phyloP scores from a whole-genome alignment of 495 filamentous ascomycete genomes.

The Hyaloscypha variabilis region DNA sequence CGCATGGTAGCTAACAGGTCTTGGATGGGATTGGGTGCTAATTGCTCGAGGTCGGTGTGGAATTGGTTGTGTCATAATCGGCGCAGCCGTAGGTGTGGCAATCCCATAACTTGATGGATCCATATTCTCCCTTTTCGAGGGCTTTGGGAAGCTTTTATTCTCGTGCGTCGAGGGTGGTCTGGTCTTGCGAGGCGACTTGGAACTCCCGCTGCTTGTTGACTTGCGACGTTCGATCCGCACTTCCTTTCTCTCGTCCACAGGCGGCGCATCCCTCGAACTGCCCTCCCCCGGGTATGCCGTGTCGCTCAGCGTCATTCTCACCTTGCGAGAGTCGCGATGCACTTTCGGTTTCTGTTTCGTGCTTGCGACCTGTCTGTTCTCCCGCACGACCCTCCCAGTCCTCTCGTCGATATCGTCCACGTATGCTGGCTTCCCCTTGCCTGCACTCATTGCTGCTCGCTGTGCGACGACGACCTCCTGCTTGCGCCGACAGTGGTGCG shows the following conservation, averaged over 20 bases:
- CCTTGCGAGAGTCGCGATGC: background rate
- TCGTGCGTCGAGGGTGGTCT: constrained; percentile 26
- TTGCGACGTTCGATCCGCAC: constrained; percentile 19
- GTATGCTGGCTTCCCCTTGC: constrained; percentile 35
- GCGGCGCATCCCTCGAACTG: constrained; percentile 1
- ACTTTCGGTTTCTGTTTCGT: constrained; percentile 21
- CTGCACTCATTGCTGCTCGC: constrained; percentile 2
- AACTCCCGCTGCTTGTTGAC: constrained; percentile 16
- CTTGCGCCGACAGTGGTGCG: constrained; percentile 10
- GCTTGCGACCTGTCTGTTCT: constrained; percentile 39
- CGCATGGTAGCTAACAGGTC: constrained; percentile 25
- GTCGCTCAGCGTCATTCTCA: background rate
- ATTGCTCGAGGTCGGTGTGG: constrained; percentile 21
- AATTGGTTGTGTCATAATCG: constrained; percentile 21
- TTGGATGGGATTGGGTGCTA: constrained; percentile 21
- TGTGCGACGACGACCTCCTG: background rate
- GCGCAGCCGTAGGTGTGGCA: constrained; percentile 5
- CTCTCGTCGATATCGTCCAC: constrained; percentile 54
- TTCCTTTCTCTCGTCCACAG: constrained; percentile 12
- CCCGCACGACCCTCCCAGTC: constrained; percentile 41
- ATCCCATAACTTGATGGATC: constrained; percentile 27
- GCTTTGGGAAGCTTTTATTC: constrained; percentile 10
- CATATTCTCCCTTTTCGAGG: constrained; percentile 4
- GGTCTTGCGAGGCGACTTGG: constrained; percentile 23
- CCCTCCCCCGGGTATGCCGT: background rate